Base-by-base conservation (phyloP, 2,329 filamentous ascomycete species). In the Fusarium verticillioides region DNA sequence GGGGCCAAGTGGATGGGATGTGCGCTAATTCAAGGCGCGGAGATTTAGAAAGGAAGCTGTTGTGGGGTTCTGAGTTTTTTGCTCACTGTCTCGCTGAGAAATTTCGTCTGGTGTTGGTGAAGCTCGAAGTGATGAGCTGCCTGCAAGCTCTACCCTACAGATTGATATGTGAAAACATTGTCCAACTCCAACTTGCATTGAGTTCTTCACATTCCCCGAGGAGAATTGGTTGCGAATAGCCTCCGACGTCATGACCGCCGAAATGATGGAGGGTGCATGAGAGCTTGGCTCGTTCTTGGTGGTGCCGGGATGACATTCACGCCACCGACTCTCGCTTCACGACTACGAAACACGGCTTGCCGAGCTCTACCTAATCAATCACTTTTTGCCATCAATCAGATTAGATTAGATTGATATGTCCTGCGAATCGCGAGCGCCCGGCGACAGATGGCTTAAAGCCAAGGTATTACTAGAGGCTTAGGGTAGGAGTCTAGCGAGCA, bases 331-430 rank as follows among this genome's bases (percentile, higher is more conserved):
- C 37, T 39, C n/a, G 37, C 7, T 34, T 36, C 26, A 58, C 37
- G 23, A 9, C 9, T 4, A 16, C 28, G 23, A 32, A 46, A 47
- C 28, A 9, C 5, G n/a, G 23, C 13, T 40, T 43, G 36, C 28
- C 39, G 16, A 23, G 36, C 30, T 26, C 26, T 30, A 16, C 44
- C 44, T 16, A 19, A 34, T 54, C 23, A 10, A 28, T 36, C 26
- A 5, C 21, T 15, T 12, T 28, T 37, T n/a, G 7, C 28, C 13
- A 34, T 30, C n/a, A n/a, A 69, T 69, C 66, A 47, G 65, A 70
- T 70, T 59, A 70, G 66, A 69, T 69, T 47, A 69, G 59, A 69
- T 65, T 39, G 39, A 69, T 47, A 43, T 37, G 12, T 18, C 15
- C 15, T n/a, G 13, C 43, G 37, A 57, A 37, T 58, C 12, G 13